These are phyloP conservation scores for Fomitopsis pinicola DNA, from an alignment of 1,284 basidiomycete species.

Conservation along the genomic window DNA sequence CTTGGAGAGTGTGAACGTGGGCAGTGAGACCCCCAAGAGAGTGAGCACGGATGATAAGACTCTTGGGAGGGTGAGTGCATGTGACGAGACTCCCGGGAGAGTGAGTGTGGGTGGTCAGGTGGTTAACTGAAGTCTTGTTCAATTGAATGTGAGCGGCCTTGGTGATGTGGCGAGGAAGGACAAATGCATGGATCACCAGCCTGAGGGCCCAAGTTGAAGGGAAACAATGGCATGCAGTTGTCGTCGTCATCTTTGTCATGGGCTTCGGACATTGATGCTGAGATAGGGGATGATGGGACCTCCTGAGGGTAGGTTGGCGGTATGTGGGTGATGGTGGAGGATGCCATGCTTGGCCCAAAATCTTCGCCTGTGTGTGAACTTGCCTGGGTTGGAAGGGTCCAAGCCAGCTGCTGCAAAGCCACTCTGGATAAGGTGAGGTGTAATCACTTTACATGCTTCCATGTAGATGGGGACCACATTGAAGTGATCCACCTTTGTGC, in stretches of 20 bases:
- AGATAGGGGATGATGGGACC: not conserved
- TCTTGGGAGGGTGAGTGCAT: too few relatives aligned
- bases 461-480: slow-evolving; percentile 12
- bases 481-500: not conserved
- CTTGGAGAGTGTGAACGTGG: too few relatives aligned
- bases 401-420: slow-evolving; percentile 11
- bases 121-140: too few relatives aligned
- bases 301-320: slow-evolving; percentile 3
- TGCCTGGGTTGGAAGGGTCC: slow-evolving; percentile 7
- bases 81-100: too few relatives aligned
- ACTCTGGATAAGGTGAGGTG: slow-evolving; percentile 3
- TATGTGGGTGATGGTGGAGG: slow-evolving; percentile 1
- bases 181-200: too few relatives aligned
- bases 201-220: too few relatives aligned
- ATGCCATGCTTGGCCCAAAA: slow-evolving; percentile 5
- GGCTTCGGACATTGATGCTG: not conserved
- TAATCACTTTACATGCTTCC: slow-evolving; percentile 7
- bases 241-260: not conserved
- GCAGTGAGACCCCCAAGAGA: too few relatives aligned
- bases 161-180: too few relatives aligned
- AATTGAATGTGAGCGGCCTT: too few relatives aligned
- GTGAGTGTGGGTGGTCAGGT: too few relatives aligned
- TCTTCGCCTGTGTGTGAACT: slow-evolving; percentile 12
- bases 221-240: too few relatives aligned
- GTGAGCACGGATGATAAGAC: too few relatives aligned